Evolutionary conservation across 2,329 filamentous ascomycete genomes (phyloP).

Genomic region (Microdochium paspali): DNA sequence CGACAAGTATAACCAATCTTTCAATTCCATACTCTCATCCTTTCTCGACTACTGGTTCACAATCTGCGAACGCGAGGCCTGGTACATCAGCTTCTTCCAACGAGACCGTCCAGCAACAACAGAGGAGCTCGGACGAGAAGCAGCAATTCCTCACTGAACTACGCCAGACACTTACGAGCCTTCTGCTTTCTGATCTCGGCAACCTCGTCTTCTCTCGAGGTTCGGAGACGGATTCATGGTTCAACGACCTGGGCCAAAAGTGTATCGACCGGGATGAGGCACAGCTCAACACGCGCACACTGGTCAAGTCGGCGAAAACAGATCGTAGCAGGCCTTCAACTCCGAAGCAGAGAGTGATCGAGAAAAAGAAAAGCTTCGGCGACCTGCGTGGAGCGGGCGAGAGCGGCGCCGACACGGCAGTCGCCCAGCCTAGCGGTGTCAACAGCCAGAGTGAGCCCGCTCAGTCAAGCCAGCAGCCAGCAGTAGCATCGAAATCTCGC

Average conservation of each 20-base stretch:
- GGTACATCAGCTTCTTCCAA: conserved; percentile 59
- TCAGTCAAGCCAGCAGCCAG: conserved; percentile 20
- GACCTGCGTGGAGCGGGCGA: conserved; percentile 48
- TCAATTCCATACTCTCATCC: conserved; percentile 38
- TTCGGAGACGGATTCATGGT: conserved; percentile 89
- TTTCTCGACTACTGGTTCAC: conserved; percentile 31
- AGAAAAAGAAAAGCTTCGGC: conserved; percentile 61
- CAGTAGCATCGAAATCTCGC: neutral
- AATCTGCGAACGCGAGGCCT: conserved; percentile 42
- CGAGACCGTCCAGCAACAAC: conserved; percentile 57
- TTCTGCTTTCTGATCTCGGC: conserved; percentile 83
- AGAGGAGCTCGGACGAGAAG: conserved; percentile 58
- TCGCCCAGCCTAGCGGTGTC: conserved; percentile 27
- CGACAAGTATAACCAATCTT: conserved; percentile 50
- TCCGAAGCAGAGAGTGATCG: conserved; percentile 41
- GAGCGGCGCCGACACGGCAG: conserved; percentile 18
- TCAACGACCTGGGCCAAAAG: conserved; percentile 57
- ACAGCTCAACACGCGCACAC: conserved; percentile 33
- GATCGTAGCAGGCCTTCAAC: conserved; percentile 10
- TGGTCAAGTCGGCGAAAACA: conserved; percentile 32
- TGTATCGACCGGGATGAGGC: conserved; percentile 54
- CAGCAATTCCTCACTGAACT: conserved; percentile 68
- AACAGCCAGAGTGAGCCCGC: conserved; percentile 31
- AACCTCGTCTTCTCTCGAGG: conserved; percentile 78
- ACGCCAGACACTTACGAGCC: conserved; percentile 69